A percentile compares a stretch with the other conserved stretches of the same genome.
phyloP scores from a whole-genome alignment of 768 basidiomycete genomes.

The Rhizopogon roseolus region DNA sequence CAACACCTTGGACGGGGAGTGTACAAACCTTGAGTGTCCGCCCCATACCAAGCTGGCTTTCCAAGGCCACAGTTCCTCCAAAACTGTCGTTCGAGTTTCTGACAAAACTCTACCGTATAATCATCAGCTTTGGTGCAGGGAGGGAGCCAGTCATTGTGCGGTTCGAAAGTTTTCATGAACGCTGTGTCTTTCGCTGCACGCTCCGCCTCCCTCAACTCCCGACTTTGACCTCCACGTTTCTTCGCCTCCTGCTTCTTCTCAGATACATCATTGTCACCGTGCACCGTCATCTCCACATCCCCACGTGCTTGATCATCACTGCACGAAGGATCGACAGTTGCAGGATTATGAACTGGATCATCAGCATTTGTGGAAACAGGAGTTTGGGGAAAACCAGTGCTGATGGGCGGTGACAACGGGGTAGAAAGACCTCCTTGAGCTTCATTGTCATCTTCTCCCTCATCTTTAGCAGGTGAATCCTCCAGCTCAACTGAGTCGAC shows the following conservation, averaged over 20 bases:
- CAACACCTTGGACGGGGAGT: neutral
- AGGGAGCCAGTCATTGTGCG: constrained; percentile 76
- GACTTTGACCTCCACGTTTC: constrained; percentile 36
- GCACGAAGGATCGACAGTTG: constrained; percentile 1
- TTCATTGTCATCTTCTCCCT: constrained; percentile 9
- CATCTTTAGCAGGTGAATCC: constrained; percentile 32
- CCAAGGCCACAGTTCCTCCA: constrained; percentile 91
- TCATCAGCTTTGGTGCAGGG: constrained; percentile 64
- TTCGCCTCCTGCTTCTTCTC: constrained; percentile 34
- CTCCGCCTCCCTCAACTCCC: constrained; percentile 40
- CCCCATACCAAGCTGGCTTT: constrained; percentile 95
- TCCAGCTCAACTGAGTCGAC: constrained; percentile 43
- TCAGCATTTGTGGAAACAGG: constrained; percentile 11
- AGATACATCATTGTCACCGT: constrained; percentile 20
- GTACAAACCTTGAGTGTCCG: constrained; percentile 81
- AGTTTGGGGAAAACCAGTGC: constrained; percentile 15
- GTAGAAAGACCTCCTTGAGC: neutral
- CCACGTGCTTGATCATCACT: constrained; percentile 1
- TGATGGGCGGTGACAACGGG: constrained; percentile 26
- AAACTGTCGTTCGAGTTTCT: constrained; percentile 80
- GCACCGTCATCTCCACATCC: constrained; percentile 6
- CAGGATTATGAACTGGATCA: constrained; percentile 2
- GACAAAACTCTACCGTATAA: constrained; percentile 86
- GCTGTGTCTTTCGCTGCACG: constrained; percentile 37
- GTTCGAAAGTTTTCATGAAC: constrained; percentile 73